A percentile compares a stretch with the other conserved stretches of the same genome.
phyloP scores from a whole-genome alignment of 108 stramenopile genomes.

The Cylindrotheca fusiformis region DNA sequence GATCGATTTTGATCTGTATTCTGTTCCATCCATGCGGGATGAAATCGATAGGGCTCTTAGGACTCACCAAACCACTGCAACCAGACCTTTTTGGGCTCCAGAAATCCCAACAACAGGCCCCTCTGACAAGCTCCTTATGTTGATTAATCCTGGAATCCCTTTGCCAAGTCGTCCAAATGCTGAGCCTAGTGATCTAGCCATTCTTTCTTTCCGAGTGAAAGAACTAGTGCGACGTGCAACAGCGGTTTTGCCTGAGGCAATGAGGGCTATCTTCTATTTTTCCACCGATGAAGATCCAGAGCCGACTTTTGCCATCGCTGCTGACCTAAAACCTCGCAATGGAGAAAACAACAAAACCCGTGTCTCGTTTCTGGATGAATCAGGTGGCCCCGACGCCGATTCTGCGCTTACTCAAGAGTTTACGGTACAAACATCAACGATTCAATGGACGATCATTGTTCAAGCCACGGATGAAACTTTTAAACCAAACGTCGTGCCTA shows the following conservation, averaged over 20 bases:
- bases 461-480: constrained; percentile 10
- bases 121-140: not conserved
- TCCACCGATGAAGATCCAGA: constrained; percentile 4
- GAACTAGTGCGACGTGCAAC: constrained; percentile 2
- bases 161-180: not conserved
- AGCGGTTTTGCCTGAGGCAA: not conserved
- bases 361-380: constrained; percentile 1
- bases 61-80: not conserved
- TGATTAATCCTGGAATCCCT: constrained; percentile 16
- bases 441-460: constrained; percentile 9
- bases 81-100: not conserved
- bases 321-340: not conserved
- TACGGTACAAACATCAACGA: constrained; percentile 5
- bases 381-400: not conserved
- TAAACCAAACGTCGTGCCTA: constrained; percentile 12
- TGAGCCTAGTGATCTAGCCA: constrained; percentile 1
- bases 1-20: constrained; percentile 7
- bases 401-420: not conserved
- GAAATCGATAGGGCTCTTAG: not conserved
- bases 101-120: not conserved
- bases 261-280: constrained; percentile 2
- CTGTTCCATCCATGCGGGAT: not conserved
- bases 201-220: not conserved
- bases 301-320: constrained; percentile 7
- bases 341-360: too few species aligned